Evolutionary conservation across 176 grass and related monocot genomes (phyloP).

Genomic region (Cocos nucifera): DNA sequence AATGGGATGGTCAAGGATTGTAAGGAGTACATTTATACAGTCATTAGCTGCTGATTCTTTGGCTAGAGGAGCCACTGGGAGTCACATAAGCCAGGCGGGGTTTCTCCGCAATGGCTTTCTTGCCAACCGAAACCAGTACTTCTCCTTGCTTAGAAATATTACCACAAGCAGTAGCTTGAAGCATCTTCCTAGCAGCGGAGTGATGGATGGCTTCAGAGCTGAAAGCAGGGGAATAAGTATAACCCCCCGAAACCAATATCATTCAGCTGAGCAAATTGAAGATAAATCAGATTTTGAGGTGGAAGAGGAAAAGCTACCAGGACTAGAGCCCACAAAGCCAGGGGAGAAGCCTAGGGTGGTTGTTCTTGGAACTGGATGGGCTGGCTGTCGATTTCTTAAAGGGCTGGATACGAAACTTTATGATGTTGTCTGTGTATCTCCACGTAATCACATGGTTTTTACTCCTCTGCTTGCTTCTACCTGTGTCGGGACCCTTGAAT

Average conservation of each 20-base stretch:
- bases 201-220: constrained; percentile 10
- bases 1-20: constrained; percentile 53
- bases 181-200: too few relatives aligned
- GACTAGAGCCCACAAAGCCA: constrained; percentile 40
- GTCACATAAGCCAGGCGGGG: constrained; percentile 2
- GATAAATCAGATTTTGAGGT: constrained; percentile 29
- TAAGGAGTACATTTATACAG: constrained; percentile 34
- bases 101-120: constrained; percentile 11
- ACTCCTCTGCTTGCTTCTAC: constrained; percentile 90
- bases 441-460: constrained; percentile 97
- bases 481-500: constrained; percentile 84
- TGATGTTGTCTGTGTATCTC: constrained; percentile 87
- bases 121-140: neutral
- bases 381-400: constrained; percentile 77
- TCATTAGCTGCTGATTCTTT: constrained; percentile 24
- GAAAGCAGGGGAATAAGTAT: constrained; percentile 34
- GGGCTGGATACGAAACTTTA: constrained; percentile 63
- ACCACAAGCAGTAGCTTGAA: too few relatives aligned
- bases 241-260: constrained; percentile 17
- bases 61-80: constrained; percentile 24
- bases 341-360: constrained; percentile 69
- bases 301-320: constrained; percentile 14
- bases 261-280: constrained; percentile 5
- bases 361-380: constrained; percentile 85
- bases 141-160: constrained; percentile 14